Base-by-base conservation (phyloP, 306 rosid species). In the Acacia crassicarpa region DNA sequence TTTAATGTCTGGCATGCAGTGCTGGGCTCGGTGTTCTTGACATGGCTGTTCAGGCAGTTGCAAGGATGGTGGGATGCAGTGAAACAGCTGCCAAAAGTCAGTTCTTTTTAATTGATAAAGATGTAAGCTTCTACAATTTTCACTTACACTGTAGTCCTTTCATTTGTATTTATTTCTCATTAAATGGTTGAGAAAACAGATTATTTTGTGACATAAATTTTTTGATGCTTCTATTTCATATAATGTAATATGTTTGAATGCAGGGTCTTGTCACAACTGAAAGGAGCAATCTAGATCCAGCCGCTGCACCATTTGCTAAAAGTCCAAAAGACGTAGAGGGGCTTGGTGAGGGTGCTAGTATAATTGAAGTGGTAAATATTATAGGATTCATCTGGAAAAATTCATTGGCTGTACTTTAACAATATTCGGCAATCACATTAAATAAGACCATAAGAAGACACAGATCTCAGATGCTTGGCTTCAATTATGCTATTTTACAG, bases 21-120 rank as follows among this genome's bases (percentile, higher is more conserved):
- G 99, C 99, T 44, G 99, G 99, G 87, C 94, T 96, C 77, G 99
- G 99, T 73, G 97, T 96, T 84, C 94, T 96, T 72, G 88, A 76
- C 83, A 92, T 86, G 93, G 94, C 97, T 82, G 72, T 88, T 81
- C 92, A 93, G 84, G 93, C 99, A 85, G 90, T 89, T 87, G 85
- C 93, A 83, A 90, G 87, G 85, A 93, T 92, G 87, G 61, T 87
- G 78, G 98, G 96, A 74, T 91, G 87, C 81, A 82, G 88, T 61
- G 93, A 84, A 81, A 17, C 61, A 68, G 86, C 90, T 58, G 93
- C 91, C 56, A 92, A 88, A 82, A 92, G 90, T 73, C 92, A 87
- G 63, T 92, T 92, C 86, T 93, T 84, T 78, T 87, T 96, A 63
- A 67, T 93, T 61, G 99, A 96, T 88, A 96, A 96, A 89, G 90